Evolutionary conservation across 2,329 filamentous ascomycete genomes (phyloP).

Genomic region (Venturia carpophila): DNA sequence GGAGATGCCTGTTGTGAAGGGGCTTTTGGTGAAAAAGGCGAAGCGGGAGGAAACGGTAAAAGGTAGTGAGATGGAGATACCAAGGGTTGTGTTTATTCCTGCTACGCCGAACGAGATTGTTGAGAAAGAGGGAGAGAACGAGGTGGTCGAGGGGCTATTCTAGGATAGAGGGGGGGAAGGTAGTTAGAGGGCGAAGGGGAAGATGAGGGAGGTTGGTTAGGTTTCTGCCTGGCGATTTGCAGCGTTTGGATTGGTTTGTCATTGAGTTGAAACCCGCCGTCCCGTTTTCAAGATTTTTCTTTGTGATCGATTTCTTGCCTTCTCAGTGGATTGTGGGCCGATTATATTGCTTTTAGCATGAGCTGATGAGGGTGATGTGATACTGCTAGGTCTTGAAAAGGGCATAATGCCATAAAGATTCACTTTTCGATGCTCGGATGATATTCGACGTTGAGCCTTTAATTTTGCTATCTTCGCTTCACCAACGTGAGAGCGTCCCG

Average conservation of each 20-base stretch:
- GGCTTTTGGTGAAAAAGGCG: not conserved
- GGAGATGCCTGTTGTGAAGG: not conserved
- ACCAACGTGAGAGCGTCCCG: not conserved
- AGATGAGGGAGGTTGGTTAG: not conserved
- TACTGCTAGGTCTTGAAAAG: too few relatives aligned
- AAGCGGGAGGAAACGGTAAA: not conserved
- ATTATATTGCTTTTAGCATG: too few relatives aligned
- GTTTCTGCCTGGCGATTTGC: not conserved
- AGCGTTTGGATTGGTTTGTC: not conserved
- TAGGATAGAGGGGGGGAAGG: not conserved
- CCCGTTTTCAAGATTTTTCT: too few relatives aligned
- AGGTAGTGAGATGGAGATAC: not conserved
- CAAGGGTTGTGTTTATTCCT: constrained; percentile 8
- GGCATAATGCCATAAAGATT: not conserved
- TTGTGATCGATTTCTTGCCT: too few relatives aligned
- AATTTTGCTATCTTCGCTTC: not conserved
- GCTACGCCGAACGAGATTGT: not conserved
- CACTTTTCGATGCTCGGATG: not conserved
- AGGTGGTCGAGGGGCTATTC: not conserved
- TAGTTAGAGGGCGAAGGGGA: not conserved
- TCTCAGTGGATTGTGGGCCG: too few relatives aligned
- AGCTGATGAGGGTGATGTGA: too few relatives aligned
- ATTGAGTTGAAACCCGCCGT: not conserved
- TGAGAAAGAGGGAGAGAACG: not conserved
- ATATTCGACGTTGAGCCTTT: not conserved